Conservation (phyloP, 2,329 filamentous ascomycete species). For the Alternaria sp. region DNA sequence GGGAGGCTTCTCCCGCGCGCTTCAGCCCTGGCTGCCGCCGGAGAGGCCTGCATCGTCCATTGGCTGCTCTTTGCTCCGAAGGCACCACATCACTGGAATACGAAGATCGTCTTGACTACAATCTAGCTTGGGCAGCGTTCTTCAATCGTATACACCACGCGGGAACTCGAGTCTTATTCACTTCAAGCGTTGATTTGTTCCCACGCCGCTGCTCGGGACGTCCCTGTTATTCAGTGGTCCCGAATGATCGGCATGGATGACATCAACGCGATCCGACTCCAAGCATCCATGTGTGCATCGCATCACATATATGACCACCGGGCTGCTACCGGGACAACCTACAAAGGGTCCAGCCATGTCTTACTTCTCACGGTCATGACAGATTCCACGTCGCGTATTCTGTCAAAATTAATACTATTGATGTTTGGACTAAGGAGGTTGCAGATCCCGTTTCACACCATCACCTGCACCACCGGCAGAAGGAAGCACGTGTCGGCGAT, state of each 20-base stretch:
- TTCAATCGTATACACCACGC: not conserved
- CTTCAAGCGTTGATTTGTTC: not conserved
- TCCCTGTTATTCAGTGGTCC: not conserved
- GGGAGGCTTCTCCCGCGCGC: constrained; percentile 9
- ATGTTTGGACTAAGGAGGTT: not conserved
- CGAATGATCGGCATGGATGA: constrained; percentile 2
- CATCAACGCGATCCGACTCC: constrained; percentile 2
- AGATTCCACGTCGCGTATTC: not conserved
- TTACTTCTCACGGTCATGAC: not conserved
- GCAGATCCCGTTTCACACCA: not conserved
- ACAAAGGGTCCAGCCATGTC: not conserved
- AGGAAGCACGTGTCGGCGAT: not conserved
- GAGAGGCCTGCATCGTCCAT: constrained; percentile 3
- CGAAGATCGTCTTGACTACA: not conserved
- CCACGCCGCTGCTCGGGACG: not conserved
- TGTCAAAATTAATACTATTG: not conserved
- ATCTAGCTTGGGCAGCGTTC: not conserved
- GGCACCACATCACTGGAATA: not conserved
- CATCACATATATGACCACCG: not conserved
- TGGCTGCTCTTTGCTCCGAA: constrained; percentile 4
- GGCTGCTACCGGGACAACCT: not conserved
- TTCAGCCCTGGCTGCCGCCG: constrained; percentile 2
- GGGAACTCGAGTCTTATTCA: not conserved
- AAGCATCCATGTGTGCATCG: not conserved
- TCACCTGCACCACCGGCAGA: not conserved